A percentile compares a stretch with the other conserved stretches of the same genome.
Conservation (phyloP, 257 asterid species). For the Nicotiana undulata region DNA sequence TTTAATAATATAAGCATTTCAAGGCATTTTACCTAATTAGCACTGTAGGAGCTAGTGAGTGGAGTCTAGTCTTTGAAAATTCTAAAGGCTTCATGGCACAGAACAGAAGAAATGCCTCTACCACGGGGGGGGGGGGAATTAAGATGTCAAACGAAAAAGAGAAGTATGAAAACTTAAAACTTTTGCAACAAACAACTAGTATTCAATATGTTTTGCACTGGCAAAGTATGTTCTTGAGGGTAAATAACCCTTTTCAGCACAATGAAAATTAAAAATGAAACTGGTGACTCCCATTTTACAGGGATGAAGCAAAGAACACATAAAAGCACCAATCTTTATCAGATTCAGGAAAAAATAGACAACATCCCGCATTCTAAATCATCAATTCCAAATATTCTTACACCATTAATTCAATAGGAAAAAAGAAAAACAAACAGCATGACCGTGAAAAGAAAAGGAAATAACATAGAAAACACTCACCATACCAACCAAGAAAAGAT, state of each 20-base stretch:
- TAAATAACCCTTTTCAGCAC: background rate
- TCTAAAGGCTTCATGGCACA: background rate
- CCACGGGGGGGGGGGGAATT: background rate
- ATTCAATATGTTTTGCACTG: background rate
- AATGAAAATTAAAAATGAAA: background rate
- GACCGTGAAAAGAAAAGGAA: background rate
- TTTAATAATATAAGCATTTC: background rate
- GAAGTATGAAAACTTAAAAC: background rate
- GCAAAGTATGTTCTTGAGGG: background rate
- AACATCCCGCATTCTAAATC: slow-evolving; percentile 7
- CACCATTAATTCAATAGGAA: background rate
- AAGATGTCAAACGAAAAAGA: background rate
- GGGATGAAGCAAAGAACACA: background rate
- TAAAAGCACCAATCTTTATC: background rate
- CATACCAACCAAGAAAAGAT: background rate
- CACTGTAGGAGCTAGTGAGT: background rate
- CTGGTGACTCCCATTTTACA: background rate
- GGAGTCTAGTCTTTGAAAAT: background rate
- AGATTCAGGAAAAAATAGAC: slow-evolving; percentile 11
- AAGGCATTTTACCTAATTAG: background rate
- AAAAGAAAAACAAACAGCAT: background rate
- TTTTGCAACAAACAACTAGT: background rate
- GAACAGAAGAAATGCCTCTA: background rate
- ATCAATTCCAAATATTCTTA: slow-evolving; percentile 6
- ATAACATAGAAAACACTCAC: background rate